These are phyloP conservation scores for Carex littledalei DNA, from an alignment of 176 grass and related monocot genomes.

Conservation along the genomic window DNA sequence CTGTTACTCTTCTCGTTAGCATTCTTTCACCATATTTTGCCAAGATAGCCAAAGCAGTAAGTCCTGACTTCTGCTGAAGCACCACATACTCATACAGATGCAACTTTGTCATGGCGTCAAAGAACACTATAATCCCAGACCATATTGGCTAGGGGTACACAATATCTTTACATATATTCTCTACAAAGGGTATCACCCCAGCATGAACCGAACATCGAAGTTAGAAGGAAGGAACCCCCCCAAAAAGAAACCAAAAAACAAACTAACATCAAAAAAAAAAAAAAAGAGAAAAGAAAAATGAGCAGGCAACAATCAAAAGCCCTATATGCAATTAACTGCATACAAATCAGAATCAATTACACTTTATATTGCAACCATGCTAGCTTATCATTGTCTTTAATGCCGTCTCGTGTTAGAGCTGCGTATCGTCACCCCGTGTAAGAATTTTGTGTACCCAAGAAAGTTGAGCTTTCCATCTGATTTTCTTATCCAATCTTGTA, in stretches of 20 bases:
- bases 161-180: constrained; percentile 80
- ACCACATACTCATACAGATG: neutral
- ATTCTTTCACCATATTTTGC: neutral
- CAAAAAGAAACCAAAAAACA: constrained; percentile 23
- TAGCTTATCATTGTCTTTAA: constrained; percentile 29
- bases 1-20: neutral
- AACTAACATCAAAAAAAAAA: constrained; percentile 42
- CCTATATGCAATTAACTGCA: constrained; percentile 36
- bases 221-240: constrained; percentile 11
- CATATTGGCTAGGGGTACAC: constrained; percentile 1
- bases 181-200: constrained; percentile 60
- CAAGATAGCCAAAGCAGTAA: neutral
- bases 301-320: constrained; percentile 34
- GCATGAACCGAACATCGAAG: constrained; percentile 16
- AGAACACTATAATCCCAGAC: constrained; percentile 21
- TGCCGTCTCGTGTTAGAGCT: constrained; percentile 86
- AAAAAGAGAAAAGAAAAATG: constrained; percentile 15
- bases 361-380: constrained; percentile 29
- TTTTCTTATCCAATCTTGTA: constrained; percentile 97
- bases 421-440: constrained; percentile 90
- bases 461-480: constrained; percentile 89
- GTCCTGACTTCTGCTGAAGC: neutral
- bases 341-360: constrained; percentile 63
- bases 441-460: constrained; percentile 98
- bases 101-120: constrained; percentile 2